A percentile compares a stretch with the other conserved stretches of the same genome.
Evolutionary conservation across 352 stramenopile species (phyloP).

Genomic region (Phytophthora chlamydospora): DNA sequence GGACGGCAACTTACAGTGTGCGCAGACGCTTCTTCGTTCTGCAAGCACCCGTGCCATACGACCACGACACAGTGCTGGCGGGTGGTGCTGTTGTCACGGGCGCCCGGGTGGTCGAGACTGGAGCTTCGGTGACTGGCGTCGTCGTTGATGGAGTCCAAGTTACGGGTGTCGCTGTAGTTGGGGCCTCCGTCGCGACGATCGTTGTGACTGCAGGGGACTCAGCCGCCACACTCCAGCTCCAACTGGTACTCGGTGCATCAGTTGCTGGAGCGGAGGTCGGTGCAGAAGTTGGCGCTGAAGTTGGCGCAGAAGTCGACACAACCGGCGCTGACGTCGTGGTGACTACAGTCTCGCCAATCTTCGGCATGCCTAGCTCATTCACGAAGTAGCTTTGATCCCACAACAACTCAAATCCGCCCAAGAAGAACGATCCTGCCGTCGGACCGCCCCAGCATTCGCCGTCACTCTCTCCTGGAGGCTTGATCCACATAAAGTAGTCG

Average conservation of each 20-base stretch:
- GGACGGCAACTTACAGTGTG: conserved; percentile 3
- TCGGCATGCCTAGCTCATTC: conserved; percentile 32
- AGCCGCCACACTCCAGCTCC: neutral
- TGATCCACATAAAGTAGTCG: conserved; percentile 79
- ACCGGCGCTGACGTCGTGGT: neutral
- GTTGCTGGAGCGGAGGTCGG: conserved; percentile 1
- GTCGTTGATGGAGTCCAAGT: too few species aligned
- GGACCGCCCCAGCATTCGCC: conserved; percentile 56
- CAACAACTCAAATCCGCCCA: conserved; percentile 49
- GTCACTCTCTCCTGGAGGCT: conserved; percentile 67
- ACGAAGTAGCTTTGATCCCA: conserved; percentile 77
- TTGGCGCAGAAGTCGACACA: conserved; percentile 3
- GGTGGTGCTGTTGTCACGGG: neutral
- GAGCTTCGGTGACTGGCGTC: conserved; percentile 1
- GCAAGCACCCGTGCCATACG: conserved; percentile 12
- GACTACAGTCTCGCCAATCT: conserved; percentile 22
- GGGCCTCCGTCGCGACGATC: neutral
- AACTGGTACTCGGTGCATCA: neutral
- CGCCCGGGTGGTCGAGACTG: neutral
- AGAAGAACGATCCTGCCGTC: conserved; percentile 54
- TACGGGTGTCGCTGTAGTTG: conserved; percentile 3
- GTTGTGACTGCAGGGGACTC: neutral
- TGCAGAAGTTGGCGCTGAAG: conserved; percentile 2
- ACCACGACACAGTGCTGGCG: conserved; percentile 3
- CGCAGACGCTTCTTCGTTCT: conserved; percentile 19